phyloP scores from a whole-genome alignment of 257 asterid genomes.

The Solanum commersonii region DNA sequence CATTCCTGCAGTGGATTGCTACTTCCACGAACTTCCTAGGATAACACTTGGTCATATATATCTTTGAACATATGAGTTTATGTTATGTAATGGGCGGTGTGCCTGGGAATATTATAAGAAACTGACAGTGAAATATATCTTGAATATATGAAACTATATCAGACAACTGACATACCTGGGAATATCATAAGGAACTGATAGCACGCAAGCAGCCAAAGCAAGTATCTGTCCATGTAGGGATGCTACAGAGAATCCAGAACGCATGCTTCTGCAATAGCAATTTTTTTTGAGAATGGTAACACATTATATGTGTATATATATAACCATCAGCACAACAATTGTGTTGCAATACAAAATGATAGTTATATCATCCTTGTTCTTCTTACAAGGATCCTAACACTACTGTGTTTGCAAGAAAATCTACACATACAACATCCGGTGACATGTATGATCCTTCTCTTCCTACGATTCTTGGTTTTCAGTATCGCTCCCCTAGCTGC shows the following conservation, averaged over 20 bases:
- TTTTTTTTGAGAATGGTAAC: neutral
- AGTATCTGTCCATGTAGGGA: slow-evolving; percentile 86
- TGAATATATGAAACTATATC: neutral
- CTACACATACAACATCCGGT: neutral
- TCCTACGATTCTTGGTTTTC: neutral
- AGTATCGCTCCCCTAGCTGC: neutral
- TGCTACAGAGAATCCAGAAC: slow-evolving; percentile 53
- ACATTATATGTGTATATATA: neutral
- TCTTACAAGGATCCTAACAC: neutral
- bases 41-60: neutral
- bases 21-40: neutral
- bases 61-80: neutral
- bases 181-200: slow-evolving; percentile 96
- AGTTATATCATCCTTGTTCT: neutral
- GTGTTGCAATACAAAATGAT: neutral
- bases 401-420: neutral
- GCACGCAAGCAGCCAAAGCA: slow-evolving; percentile 89
- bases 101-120: slow-evolving; percentile 96
- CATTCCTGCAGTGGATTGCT: neutral
- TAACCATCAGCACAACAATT: neutral
- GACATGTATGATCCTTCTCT: neutral
- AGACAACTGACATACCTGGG: slow-evolving; percentile 55
- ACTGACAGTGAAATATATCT: slow-evolving; percentile 32
- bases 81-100: neutral
- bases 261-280: slow-evolving; percentile 47